Evolutionary conservation across 2,329 filamentous ascomycete species (phyloP), one percentile per base, ranked within the genome.

Genomic region (Coniella vitis): DNA sequence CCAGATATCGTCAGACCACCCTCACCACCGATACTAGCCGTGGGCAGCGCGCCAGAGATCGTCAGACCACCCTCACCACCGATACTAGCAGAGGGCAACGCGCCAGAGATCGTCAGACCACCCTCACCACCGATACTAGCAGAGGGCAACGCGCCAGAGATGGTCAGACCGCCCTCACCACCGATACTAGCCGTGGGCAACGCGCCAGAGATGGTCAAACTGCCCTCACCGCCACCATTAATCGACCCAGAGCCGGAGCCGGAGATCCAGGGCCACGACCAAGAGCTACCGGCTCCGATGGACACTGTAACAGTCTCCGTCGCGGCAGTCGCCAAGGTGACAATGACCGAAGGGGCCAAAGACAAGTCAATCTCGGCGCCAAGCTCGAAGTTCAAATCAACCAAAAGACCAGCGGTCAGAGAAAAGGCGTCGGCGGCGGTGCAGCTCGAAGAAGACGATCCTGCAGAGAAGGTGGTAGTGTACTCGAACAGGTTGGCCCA

Each of bases 401-500:
- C 48, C 42, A 56, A 47, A 35, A 63, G 22, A 51, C 60, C 61
- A 32, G 57, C 54, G 25, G 55, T 55, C 16, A 63, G 53, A 20
- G 47, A 38, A 20, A 62, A 58, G 35, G 49, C 46, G 49, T 62
- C 60, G 10, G 39, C 37, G 39, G 58, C 51, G 14, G 47, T 52
- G 54, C 55, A 56, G 35, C 38, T 25, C 12, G 36, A 39, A 39
- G 48, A 54, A 19, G 38, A 41, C n/a, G 47, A 46, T 19, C 38
- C 31, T 35, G 45, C 20, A 31, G 54, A 43, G 51, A 62, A 54
- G 32, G 56, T 46, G 41, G 54, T 56, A 38, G 59, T 61, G 60
- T 60, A 62, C 56, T 60, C 58, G 54, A 62, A 62, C 38, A 63
- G 57, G 58, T 57, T 58, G 51, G 60, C 44, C 61, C 60, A 62